Evolutionary conservation across 169 alveolate genomes (phyloP), one percentile per base, ranked within the genome.

Genomic region (Babesia microti): DNA sequence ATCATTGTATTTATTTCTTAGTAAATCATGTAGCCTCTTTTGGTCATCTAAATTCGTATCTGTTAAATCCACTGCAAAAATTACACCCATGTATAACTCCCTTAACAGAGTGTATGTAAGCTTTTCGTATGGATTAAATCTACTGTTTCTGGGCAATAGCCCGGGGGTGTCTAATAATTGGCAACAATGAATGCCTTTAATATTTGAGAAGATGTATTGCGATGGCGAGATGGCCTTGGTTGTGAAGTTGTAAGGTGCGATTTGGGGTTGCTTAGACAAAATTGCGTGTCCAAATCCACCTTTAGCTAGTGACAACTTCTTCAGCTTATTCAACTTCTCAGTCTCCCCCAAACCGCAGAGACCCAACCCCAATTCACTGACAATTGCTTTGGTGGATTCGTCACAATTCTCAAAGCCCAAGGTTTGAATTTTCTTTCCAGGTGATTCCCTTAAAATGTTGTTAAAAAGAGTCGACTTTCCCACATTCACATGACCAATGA

Each of bases 131-230:
- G 68, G 70, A 35, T 65, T 65, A 48, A 32, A 48, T 11, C 40
- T 41, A 9, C 37, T 65, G 19, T 53, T 48, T 6, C 69, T 15
- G 63, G 66, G 55, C 41, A 65, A 27, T 17, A 65, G 30, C 37
- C 70, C 70, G 1, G 76, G 76, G 33, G 70, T 55, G 42, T 65
- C 76, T 6, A 65, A 5, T 6, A 65, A 40, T n/a, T 65, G 76
- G 18, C 66, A 68, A 19, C 55, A 61, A 34, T 29, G 45, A 12
- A 44, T 27, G n/a, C n/a, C n/a, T n/a, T n/a, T n/a, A 45, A 55
- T 36, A 41, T 65, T 65, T 34, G 46, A 41, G 15, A 46, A 35
- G 17, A 17, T 44, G 42, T 65, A 65, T 22, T 42, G 49, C 4
- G 57, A 43, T 22, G 45, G 28, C 19, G 41, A 44, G 45, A 65